A percentile compares a stretch with the other conserved stretches of the same genome.
phyloP scores from a whole-genome alignment of 2,329 filamentous ascomycete genomes.

The Torrubiellomyces zombiae region DNA sequence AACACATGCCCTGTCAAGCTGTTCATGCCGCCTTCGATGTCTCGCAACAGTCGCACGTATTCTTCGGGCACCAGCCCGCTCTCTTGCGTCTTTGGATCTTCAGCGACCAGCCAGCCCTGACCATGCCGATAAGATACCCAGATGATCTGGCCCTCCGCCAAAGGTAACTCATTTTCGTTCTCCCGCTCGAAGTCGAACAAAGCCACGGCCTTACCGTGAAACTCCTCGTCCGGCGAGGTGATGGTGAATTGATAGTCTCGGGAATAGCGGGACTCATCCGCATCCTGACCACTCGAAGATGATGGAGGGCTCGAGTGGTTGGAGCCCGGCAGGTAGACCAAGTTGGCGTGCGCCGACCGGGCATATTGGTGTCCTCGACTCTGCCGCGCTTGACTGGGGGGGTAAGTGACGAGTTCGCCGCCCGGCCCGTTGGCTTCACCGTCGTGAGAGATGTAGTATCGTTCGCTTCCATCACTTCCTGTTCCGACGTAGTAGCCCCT shows the following conservation, averaged over 20 bases:
- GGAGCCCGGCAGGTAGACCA: slow-evolving; percentile 35
- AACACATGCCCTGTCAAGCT: slow-evolving; percentile 47
- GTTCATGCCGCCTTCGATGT: slow-evolving; percentile 81
- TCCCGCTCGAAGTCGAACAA: slow-evolving; percentile 90
- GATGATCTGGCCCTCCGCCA: slow-evolving; percentile 90
- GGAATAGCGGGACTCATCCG: slow-evolving; percentile 67
- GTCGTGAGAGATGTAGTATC: slow-evolving; percentile 56
- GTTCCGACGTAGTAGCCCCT: slow-evolving; percentile 51
- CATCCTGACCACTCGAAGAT: slow-evolving; percentile 39
- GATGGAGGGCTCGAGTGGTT: slow-evolving; percentile 42
- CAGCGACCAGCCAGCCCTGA: slow-evolving; percentile 92
- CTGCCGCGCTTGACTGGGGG: slow-evolving; percentile 44
- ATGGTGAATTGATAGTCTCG: slow-evolving; percentile 91
- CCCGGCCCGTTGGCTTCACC: slow-evolving; percentile 59
- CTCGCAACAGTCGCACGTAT: slow-evolving; percentile 79
- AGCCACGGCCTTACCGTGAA: slow-evolving; percentile 91
- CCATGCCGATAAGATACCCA: slow-evolving; percentile 92
- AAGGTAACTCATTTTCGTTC: slow-evolving; percentile 87
- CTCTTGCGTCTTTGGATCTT: slow-evolving; percentile 87
- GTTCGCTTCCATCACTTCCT: slow-evolving; percentile 54
- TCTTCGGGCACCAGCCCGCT: slow-evolving; percentile 92
- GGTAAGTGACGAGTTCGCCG: slow-evolving; percentile 68
- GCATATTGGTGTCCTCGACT: slow-evolving; percentile 28
- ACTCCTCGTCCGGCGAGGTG: slow-evolving; percentile 88
- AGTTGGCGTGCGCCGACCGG: slow-evolving; percentile 30